Conservation (phyloP, 257 asterid genomes). For the Solanum ossicruentum region DNA sequence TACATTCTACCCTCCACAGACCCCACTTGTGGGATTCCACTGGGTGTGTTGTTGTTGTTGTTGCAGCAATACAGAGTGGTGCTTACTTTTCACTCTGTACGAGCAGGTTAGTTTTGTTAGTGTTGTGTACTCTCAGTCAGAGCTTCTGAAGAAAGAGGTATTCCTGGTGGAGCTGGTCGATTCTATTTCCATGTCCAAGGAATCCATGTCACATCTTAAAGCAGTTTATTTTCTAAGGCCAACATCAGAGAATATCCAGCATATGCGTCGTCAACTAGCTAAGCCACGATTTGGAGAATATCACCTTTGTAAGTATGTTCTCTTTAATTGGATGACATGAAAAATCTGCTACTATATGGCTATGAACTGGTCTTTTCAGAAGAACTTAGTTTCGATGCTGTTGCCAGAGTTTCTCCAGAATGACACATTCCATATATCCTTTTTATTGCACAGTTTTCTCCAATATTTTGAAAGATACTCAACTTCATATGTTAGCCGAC, state of each 20-base stretch:
- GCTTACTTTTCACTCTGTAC: not conserved
- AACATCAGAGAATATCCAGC: slow-evolving; percentile 71
- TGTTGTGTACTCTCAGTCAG: slow-evolving; percentile 88
- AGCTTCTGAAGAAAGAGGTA: slow-evolving; percentile 95
- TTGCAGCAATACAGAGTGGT: not conserved
- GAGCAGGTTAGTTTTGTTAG: slow-evolving; percentile 88
- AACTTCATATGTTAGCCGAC: slow-evolving; percentile 92
- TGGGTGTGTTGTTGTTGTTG: too few relatives aligned
- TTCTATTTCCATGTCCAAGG: slow-evolving; percentile 88
- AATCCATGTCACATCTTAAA: slow-evolving; percentile 94
- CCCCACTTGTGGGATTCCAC: too few relatives aligned
- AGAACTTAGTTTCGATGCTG: not conserved
- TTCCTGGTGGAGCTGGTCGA: slow-evolving; percentile 87
- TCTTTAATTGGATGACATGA: not conserved
- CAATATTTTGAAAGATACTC: slow-evolving; percentile 86
- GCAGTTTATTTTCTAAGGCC: slow-evolving; percentile 96
- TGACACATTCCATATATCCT: not conserved
- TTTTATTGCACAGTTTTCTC: slow-evolving; percentile 66
- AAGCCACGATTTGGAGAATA: slow-evolving; percentile 96
- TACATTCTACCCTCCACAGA: too few relatives aligned
- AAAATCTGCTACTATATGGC: not conserved
- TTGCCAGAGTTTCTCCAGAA: not conserved
- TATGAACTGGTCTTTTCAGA: not conserved
- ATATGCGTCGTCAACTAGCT: slow-evolving; percentile 71
- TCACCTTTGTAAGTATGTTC: slow-evolving; percentile 69